phyloP scores from a whole-genome alignment of 1,284 basidiomycete species.

The Testicularia cyperi region DNA sequence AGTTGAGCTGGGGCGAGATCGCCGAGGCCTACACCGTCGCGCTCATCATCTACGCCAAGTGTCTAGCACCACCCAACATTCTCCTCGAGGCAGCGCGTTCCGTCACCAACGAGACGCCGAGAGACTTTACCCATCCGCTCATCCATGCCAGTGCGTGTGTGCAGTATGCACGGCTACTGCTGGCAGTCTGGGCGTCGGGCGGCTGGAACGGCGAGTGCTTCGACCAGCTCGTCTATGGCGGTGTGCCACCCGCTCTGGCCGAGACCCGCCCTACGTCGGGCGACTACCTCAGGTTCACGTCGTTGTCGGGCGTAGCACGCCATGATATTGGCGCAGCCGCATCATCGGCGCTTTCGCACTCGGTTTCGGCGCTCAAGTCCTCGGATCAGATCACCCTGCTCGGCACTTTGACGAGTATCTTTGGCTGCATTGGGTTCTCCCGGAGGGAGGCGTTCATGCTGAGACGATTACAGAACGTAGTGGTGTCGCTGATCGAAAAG shows the following conservation, averaged over 20 bases:
- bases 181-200: constrained; percentile 54
- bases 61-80: constrained; percentile 52
- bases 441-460: constrained; percentile 50
- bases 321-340: constrained; percentile 54
- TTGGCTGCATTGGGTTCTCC: constrained; percentile 51
- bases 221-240: constrained; percentile 58
- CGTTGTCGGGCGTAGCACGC: constrained; percentile 40
- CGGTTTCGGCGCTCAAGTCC: constrained; percentile 46
- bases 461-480: constrained; percentile 43
- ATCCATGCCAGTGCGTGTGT: constrained; percentile 54
- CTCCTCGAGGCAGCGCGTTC: constrained; percentile 43
- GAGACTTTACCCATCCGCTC: constrained; percentile 57
- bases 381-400: constrained; percentile 53
- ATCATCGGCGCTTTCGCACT: constrained; percentile 43
- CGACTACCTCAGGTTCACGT: constrained; percentile 41
- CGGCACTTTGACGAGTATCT: constrained; percentile 43
- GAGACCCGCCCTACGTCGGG: constrained; percentile 37
- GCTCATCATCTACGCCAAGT: constrained; percentile 54
- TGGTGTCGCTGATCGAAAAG: constrained; percentile 39
- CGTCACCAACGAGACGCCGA: constrained; percentile 52
- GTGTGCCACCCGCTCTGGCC: constrained; percentile 50
- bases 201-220: constrained; percentile 59
- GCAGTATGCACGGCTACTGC: constrained; percentile 52
- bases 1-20: constrained; percentile 50
- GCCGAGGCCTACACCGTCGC: constrained; percentile 57